These are phyloP conservation scores for Apiotrichum mycotoxinovorans DNA, from an alignment of 1,284 basidiomycete genomes.

Conservation along the genomic window DNA sequence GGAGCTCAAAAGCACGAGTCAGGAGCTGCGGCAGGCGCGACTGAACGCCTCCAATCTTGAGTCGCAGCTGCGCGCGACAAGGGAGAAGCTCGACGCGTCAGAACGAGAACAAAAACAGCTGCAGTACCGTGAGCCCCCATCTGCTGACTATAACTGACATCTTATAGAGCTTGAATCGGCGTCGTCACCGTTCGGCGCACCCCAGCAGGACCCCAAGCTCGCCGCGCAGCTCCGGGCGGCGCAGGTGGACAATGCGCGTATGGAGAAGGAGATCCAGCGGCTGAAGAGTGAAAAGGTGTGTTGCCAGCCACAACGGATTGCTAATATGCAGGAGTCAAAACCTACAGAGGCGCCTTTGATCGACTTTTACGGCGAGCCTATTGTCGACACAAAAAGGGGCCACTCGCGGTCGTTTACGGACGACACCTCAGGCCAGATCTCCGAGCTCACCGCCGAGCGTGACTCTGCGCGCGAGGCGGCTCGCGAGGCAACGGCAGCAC, in stretches of 20 bases:
- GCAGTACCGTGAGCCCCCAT: conserved; percentile 33
- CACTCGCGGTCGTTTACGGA: background rate
- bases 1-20: conserved; percentile 6
- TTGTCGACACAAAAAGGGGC: background rate
- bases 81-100: conserved; percentile 29
- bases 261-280: conserved; percentile 27
- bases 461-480: conserved; percentile 10
- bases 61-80: conserved; percentile 25
- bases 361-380: background rate
- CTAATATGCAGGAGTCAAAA: background rate
- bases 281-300: conserved; percentile 22
- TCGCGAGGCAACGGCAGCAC: conserved; percentile 7
- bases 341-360: background rate
- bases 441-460: conserved; percentile 26
- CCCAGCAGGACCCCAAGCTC: conserved; percentile 14
- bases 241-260: conserved; percentile 26
- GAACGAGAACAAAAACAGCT: conserved; percentile 38
- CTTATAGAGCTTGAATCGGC: conserved; percentile 16
- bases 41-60: conserved; percentile 44
- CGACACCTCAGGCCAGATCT: conserved; percentile 22
- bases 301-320: background rate
- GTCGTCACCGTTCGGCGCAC: background rate
- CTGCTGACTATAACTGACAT: background rate
- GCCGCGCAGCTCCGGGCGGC: conserved; percentile 29
- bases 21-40: conserved; percentile 37